A percentile compares a stretch with the other conserved stretches of the same genome.
Evolutionary conservation across 2,329 filamentous ascomycete genomes (phyloP).

Genomic region (Thermomyces lanuginosus): DNA sequence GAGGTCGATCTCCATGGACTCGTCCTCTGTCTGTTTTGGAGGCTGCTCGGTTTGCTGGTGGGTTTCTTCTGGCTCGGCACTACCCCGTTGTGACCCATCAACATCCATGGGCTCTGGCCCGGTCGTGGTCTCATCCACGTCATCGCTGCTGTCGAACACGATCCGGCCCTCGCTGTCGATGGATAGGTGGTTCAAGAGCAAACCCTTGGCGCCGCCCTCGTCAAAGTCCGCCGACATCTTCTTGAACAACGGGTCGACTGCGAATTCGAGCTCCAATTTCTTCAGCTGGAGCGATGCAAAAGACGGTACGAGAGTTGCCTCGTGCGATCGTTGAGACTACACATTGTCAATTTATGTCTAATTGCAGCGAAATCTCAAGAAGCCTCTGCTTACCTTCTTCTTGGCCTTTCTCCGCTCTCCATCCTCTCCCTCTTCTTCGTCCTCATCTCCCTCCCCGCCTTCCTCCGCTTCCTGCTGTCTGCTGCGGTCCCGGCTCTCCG

Average conservation of each 20-base stretch:
- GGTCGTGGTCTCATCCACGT: constrained; percentile 41
- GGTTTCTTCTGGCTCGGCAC: constrained; percentile 30
- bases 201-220: constrained; percentile 88
- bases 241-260: constrained; percentile 96
- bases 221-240: constrained; percentile 98
- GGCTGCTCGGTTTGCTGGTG: constrained; percentile 12
- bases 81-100: constrained; percentile 22
- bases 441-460: constrained; percentile 45
- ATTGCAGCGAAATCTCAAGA: constrained; percentile 6
- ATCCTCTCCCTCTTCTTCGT: constrained; percentile 35
- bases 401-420: constrained; percentile 37
- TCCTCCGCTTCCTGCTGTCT: constrained; percentile 48
- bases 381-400: constrained; percentile 47
- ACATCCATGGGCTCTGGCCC: constrained; percentile 16
- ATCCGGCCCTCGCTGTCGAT: constrained; percentile 86
- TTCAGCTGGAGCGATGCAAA: constrained; percentile 84
- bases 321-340: constrained; percentile 58
- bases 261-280: constrained; percentile 93
- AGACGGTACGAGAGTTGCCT: constrained; percentile 79
- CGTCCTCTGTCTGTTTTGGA: constrained; percentile 21
- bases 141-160: constrained; percentile 96
- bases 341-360: constrained; percentile 10
- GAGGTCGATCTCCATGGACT: constrained; percentile 65
- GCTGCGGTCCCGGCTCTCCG: constrained; percentile 56
- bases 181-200: constrained; percentile 89